A percentile compares a stretch with the other conserved stretches of the same genome.
phyloP scores from a whole-genome alignment of 1,284 basidiomycete genomes.

The Meira nashicola region DNA sequence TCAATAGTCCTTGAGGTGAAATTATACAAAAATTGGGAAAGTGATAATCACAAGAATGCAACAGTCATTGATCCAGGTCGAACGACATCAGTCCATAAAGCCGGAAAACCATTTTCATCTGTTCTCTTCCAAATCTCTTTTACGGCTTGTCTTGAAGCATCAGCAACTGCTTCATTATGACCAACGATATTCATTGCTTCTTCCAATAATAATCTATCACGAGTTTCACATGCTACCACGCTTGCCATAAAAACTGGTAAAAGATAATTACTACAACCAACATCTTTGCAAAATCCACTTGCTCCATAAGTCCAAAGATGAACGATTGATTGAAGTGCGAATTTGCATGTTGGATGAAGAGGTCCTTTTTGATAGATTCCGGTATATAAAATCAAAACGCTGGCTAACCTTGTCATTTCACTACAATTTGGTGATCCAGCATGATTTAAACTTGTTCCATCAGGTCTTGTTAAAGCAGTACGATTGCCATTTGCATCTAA shows the following conservation, averaged over 20 bases:
- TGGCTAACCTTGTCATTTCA: not conserved
- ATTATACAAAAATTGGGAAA: not conserved
- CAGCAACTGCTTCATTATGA: slow-evolving; percentile 1
- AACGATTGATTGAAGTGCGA: not conserved
- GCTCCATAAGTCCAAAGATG: not conserved
- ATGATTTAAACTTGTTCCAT: not conserved
- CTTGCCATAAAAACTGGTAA: not conserved
- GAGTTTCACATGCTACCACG: not conserved
- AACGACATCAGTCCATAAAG: slow-evolving; percentile 2
- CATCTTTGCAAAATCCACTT: not conserved
- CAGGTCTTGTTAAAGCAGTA: not conserved
- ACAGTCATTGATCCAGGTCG: not conserved
- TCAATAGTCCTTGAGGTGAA: not conserved
- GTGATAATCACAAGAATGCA: not conserved
- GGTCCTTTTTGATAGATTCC: not conserved
- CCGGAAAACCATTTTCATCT: slow-evolving; percentile 3
- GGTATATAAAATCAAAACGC: not conserved
- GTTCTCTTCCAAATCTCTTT: slow-evolving; percentile 1
- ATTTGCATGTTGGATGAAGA: not conserved
- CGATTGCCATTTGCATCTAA: not conserved
- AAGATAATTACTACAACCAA: slow-evolving; percentile 1
- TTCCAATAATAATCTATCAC: not conserved
- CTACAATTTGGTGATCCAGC: not conserved
- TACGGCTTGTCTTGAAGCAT: not conserved
- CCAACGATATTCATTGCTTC: slow-evolving; percentile 4